Conservation (phyloP, 2,329 filamentous ascomycete species). For the Penicillium sp. region DNA sequence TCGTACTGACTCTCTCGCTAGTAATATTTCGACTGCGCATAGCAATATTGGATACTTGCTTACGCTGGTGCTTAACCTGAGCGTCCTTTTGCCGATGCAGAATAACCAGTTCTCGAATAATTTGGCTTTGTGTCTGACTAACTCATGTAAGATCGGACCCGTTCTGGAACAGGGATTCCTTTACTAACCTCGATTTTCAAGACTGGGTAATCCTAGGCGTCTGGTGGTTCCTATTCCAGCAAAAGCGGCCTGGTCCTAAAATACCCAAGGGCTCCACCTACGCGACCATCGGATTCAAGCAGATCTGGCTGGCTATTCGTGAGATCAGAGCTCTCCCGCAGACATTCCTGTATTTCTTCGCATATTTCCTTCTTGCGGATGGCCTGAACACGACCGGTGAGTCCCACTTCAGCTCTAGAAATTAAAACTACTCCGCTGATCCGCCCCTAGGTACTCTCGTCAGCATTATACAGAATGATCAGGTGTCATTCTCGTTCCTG, state of each 20-base stretch:
- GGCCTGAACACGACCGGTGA: conserved; percentile 45
- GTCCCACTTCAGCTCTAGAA: neutral
- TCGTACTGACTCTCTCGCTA: conserved; percentile 15
- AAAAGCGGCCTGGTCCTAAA: conserved; percentile 42
- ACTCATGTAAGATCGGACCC: conserved; percentile 37
- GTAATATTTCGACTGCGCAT: conserved; percentile 46
- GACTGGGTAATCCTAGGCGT: conserved; percentile 46
- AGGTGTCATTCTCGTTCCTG: conserved; percentile 45
- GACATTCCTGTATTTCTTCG: conserved; percentile 45
- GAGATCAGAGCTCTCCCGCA: conserved; percentile 44
- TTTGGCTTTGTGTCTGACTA: conserved; percentile 43
- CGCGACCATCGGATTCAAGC: conserved; percentile 45
- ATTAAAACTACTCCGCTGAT: neutral
- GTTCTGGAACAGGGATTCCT: too few relatives aligned
- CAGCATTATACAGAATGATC: conserved; percentile 44
- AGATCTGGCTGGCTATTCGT: conserved; percentile 41
- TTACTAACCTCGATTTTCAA: conserved; percentile 17
- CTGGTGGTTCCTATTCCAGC: conserved; percentile 49
- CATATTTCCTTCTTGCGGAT: conserved; percentile 47
- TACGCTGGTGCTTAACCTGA: conserved; percentile 42
- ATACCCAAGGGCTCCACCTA: conserved; percentile 45
- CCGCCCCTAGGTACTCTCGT: conserved; percentile 33
- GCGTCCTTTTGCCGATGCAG: conserved; percentile 42
- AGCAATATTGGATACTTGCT: conserved; percentile 47
- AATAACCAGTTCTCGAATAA: conserved; percentile 42